Conservation (phyloP, 2,329 filamentous ascomycete species). For the Colletotrichum ledebouriae region DNA sequence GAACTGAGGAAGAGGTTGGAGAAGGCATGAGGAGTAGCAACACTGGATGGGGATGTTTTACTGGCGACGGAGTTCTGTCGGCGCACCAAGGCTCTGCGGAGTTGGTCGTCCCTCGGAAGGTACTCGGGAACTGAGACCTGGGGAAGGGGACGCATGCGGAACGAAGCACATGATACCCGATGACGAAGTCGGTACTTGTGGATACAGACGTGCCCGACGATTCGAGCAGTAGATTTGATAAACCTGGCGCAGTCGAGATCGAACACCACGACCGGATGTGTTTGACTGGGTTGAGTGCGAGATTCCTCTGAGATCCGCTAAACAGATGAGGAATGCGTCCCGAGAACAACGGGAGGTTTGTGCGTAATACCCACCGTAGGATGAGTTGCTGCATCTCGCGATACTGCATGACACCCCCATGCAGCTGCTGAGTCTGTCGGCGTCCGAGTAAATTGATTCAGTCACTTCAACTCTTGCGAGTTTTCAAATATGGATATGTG, state of each 20-base stretch:
- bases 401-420: too few relatives aligned
- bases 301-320: too few relatives aligned
- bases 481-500: conserved; percentile 24
- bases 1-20: conserved; percentile 68
- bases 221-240: neutral
- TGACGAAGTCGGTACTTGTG: conserved; percentile 2
- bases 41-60: neutral
- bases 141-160: conserved; percentile 5
- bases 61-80: neutral
- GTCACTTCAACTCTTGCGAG: neutral
- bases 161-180: conserved; percentile 32
- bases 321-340: too few relatives aligned
- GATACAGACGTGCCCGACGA: neutral
- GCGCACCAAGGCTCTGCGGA: neutral
- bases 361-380: too few relatives aligned
- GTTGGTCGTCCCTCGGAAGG: neutral
- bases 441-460: too few relatives aligned
- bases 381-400: too few relatives aligned
- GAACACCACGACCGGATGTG: too few relatives aligned
- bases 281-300: too few relatives aligned
- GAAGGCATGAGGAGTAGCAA: conserved; percentile 44
- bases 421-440: too few relatives aligned
- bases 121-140: neutral
- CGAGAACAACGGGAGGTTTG: too few relatives aligned
- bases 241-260: neutral